phyloP scores from a whole-genome alignment of 1,284 basidiomycete genomes.

The Sanghuangporus weigelae region DNA sequence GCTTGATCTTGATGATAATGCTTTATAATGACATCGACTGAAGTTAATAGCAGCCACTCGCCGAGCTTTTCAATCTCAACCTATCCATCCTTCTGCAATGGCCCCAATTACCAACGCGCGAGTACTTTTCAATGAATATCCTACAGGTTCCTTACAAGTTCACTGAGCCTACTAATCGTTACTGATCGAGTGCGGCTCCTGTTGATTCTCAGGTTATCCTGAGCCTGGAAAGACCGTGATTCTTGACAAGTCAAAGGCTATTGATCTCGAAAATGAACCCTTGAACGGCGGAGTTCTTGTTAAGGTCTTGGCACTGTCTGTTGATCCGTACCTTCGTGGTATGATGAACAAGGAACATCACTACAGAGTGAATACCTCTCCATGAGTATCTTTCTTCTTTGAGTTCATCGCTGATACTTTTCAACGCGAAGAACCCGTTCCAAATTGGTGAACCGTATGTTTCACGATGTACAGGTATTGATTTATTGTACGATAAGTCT shows the following conservation, averaged over 20 bases:
- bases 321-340: constrained; percentile 37
- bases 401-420: not conserved
- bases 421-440: not conserved
- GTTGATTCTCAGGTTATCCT: constrained; percentile 20
- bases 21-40: too few species aligned
- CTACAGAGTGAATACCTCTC: not conserved
- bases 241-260: constrained; percentile 28
- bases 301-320: constrained; percentile 32
- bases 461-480: not conserved
- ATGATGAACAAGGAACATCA: constrained; percentile 24
- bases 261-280: constrained; percentile 35
- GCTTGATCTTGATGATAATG: too few species aligned
- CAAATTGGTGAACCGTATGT: constrained; percentile 7
- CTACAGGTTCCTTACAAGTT: constrained; percentile 2
- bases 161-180: not conserved
- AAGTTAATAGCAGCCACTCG: too few species aligned
- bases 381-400: not conserved
- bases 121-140: constrained; percentile 22
- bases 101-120: constrained; percentile 11
- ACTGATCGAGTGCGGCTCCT: not conserved
- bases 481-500: not conserved
- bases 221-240: constrained; percentile 27
- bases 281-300: constrained; percentile 36
- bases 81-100: constrained; percentile 1
- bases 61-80: too few species aligned